A percentile compares a stretch with the other conserved stretches of the same genome.
phyloP scores from a whole-genome alignment of 108 stramenopile species.

The Skeletonema tropicum region DNA sequence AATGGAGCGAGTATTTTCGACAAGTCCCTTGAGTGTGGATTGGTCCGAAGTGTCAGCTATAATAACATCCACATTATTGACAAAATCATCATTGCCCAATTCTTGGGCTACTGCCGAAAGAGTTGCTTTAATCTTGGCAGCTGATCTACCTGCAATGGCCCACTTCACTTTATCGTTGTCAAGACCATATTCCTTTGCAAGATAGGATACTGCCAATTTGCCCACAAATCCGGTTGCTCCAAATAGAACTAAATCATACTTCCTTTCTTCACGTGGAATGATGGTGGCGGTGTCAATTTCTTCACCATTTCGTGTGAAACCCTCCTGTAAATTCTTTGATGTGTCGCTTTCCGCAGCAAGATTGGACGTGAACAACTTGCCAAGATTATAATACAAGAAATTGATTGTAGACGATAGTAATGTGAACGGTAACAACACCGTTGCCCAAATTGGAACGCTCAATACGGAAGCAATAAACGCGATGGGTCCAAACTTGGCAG shows the following conservation, averaged over 20 bases:
- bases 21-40: constrained; percentile 66
- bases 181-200: constrained; percentile 62
- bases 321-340: neutral
- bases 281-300: constrained; percentile 16
- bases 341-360: no score
- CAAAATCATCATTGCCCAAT: constrained; percentile 36
- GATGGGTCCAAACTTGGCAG: constrained; percentile 1
- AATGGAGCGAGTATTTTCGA: constrained; percentile 72
- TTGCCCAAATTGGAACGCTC: constrained; percentile 19
- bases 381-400: constrained; percentile 13
- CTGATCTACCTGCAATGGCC: constrained; percentile 81
- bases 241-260: constrained; percentile 81
- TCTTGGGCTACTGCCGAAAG: constrained; percentile 35
- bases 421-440: constrained; percentile 28
- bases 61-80: constrained; percentile 49
- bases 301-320: neutral
- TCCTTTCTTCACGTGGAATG: constrained; percentile 48
- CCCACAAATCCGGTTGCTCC: constrained; percentile 94
- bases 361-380: constrained; percentile 10
- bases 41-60: constrained; percentile 65
- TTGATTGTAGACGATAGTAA: constrained; percentile 9
- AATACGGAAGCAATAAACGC: constrained; percentile 25
- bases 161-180: constrained; percentile 55
- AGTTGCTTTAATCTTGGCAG: constrained; percentile 52
- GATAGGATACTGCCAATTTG: constrained; percentile 66